A percentile compares a stretch with the other conserved stretches of the same genome.
Evolutionary conservation across 139 green algal genomes (phyloP).

Genomic region (Chlorella sp.): DNA sequence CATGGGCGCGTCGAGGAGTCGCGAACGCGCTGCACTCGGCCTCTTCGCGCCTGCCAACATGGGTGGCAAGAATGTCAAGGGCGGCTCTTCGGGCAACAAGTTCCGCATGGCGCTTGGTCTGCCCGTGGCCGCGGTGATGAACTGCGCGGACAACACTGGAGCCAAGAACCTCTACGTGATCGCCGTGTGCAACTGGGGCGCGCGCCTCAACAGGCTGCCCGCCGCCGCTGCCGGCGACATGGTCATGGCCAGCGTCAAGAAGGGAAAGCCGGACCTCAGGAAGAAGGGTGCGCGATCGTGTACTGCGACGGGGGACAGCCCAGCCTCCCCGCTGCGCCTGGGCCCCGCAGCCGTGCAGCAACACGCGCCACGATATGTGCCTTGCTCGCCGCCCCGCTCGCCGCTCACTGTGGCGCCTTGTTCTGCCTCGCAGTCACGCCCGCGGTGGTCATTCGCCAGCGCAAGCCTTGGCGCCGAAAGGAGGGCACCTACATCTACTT

Average conservation of each 20-base stretch:
- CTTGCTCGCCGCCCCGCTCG: too few relatives aligned
- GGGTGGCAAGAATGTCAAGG: conserved; percentile 11
- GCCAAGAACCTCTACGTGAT: conserved; percentile 99
- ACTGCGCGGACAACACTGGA: conserved; percentile 98
- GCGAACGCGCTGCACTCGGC: too few relatives aligned
- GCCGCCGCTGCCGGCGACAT: conserved; percentile 87
- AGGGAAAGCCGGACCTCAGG: conserved; percentile 99
- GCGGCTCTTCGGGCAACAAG: conserved; percentile 87
- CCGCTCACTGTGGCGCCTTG: too few relatives aligned
- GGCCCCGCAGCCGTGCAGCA: too few relatives aligned
- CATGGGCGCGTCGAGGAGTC: too few relatives aligned
- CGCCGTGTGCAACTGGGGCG: conserved; percentile 85
- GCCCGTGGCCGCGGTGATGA: conserved; percentile 93
- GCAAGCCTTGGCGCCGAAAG: conserved; percentile 97
- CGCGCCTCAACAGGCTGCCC: conserved; percentile 94
- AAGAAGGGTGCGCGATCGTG: conserved; percentile 86
- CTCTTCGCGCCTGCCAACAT: not conserved
- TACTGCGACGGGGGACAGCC: not conserved
- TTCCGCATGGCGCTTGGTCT: conserved; percentile 96
- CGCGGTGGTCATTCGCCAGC: conserved; percentile 94
- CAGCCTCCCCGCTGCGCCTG: too few relatives aligned
- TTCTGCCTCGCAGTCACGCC: conserved; percentile 62
- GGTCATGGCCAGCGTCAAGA: conserved; percentile 99
- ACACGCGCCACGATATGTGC: too few relatives aligned
- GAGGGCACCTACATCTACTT: conserved; percentile 99